Conservation (phyloP, 2,329 filamentous ascomycete genomes). For the Mycocentrospora acerina region DNA sequence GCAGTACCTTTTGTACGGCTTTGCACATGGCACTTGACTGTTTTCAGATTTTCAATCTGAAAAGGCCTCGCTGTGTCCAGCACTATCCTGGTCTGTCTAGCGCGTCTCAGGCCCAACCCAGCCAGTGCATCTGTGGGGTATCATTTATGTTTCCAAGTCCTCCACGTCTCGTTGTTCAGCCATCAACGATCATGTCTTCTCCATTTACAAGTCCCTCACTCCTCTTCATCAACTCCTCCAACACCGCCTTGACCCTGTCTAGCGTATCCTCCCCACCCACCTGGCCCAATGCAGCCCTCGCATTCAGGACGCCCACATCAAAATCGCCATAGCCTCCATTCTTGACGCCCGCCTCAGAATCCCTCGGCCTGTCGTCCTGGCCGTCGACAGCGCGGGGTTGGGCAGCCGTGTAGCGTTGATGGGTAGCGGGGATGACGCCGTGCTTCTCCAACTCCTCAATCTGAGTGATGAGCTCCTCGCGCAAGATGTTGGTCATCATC, state of each 20-base stretch:
- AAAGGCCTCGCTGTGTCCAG: no score
- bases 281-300: constrained; percentile 74
- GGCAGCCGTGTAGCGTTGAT: constrained; percentile 23
- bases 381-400: constrained; percentile 44
- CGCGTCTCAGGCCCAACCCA: no score
- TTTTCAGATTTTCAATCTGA: no score
- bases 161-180: constrained; percentile 8
- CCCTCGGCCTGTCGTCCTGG: constrained; percentile 41
- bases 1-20: no score
- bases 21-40: no score
- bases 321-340: constrained; percentile 58
- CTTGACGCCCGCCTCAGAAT: constrained; percentile 34
- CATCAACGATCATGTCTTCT: constrained; percentile 23
- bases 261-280: constrained; percentile 84
- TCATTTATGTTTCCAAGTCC: not conserved
- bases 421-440: constrained; percentile 34
- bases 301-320: constrained; percentile 89
- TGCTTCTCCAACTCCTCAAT: constrained; percentile 33
- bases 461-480: constrained; percentile 28
- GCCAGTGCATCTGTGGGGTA: no score
- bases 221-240: constrained; percentile 43
- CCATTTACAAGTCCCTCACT: constrained; percentile 10
- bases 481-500: constrained; percentile 7
- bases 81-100: not conserved
- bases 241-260: constrained; percentile 59